Conservation (phyloP, 352 stramenopile species). For the Plasmopara viticola region DNA sequence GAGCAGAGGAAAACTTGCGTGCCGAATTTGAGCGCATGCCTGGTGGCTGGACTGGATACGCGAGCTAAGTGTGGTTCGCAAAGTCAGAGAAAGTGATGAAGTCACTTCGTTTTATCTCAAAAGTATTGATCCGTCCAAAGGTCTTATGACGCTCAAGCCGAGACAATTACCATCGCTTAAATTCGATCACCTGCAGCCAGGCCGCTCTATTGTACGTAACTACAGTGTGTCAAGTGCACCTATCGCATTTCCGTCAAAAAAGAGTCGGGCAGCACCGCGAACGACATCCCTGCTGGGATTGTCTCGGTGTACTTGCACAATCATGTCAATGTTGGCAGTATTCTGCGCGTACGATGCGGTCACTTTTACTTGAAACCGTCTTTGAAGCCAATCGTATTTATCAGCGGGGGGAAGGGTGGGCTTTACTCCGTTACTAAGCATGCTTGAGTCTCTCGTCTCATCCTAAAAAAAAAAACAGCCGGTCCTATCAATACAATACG, state of each 20-base stretch:
- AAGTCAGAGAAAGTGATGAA: conserved; percentile 42
- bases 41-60: conserved; percentile 55
- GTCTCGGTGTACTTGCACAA: conserved; percentile 58
- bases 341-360: conserved; percentile 46
- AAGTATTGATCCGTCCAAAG: conserved; percentile 25
- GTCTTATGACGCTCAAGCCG: conserved; percentile 37
- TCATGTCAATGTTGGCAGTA: conserved; percentile 38
- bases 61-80: conserved; percentile 46
- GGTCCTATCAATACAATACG: conserved; percentile 42
- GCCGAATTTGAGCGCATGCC: conserved; percentile 22
- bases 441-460: conserved; percentile 35
- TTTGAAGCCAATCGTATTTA: conserved; percentile 46
- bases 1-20: conserved; percentile 39
- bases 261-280: conserved; percentile 27
- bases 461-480: conserved; percentile 19
- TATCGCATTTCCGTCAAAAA: conserved; percentile 63
- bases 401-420: conserved; percentile 59
- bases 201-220: conserved; percentile 44
- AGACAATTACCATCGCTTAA: conserved; percentile 58
- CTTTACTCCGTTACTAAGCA: conserved; percentile 47
- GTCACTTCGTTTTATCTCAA: conserved; percentile 55
- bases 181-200: conserved; percentile 31
- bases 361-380: conserved; percentile 39
- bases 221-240: conserved; percentile 45
- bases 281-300: conserved; percentile 28